These are phyloP conservation scores for Porogramme epimiltina DNA, from an alignment of 1,284 basidiomycete genomes.

Conservation along the genomic window DNA sequence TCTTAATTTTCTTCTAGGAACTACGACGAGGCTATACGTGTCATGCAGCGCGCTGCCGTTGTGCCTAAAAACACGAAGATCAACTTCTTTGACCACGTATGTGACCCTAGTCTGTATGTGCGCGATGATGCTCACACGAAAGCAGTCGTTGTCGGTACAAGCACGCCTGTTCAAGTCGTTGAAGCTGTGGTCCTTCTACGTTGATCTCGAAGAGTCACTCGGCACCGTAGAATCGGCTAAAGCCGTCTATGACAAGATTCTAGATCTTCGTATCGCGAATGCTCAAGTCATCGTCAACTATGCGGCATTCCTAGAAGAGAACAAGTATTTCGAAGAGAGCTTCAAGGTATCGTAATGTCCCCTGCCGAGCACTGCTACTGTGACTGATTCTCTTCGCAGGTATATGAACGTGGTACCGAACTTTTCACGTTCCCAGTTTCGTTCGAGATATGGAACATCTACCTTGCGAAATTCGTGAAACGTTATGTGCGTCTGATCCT, in stretches of 20 bases:
- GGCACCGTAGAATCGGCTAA: constrained; percentile 93
- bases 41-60: constrained; percentile 95
- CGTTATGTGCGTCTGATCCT: constrained; percentile 73
- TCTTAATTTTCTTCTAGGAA: constrained; percentile 56
- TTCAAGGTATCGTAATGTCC: constrained; percentile 73
- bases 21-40: constrained; percentile 91
- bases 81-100: constrained; percentile 93
- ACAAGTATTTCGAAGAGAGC: constrained; percentile 97
- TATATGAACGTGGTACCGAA: constrained; percentile 97
- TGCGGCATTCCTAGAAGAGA: constrained; percentile 95
- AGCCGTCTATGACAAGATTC: constrained; percentile 93
- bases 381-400: constrained; percentile 39
- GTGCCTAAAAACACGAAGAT: constrained; percentile 90
- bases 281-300: constrained; percentile 98
- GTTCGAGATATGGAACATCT: constrained; percentile 99
- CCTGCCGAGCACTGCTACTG: no score
- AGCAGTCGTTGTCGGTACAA: constrained; percentile 82
- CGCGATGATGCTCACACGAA: not conserved
- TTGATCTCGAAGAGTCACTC: constrained; percentile 96
- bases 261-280: constrained; percentile 98
- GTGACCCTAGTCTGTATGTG: not conserved
- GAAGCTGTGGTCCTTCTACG: constrained; percentile 99
- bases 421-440: constrained; percentile 98
- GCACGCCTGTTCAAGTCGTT: constrained; percentile 94
- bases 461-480: constrained; percentile 95